These are phyloP conservation scores for Limonium bicolor DNA, from an alignment of 148 eudicot species.

Conservation along the genomic window DNA sequence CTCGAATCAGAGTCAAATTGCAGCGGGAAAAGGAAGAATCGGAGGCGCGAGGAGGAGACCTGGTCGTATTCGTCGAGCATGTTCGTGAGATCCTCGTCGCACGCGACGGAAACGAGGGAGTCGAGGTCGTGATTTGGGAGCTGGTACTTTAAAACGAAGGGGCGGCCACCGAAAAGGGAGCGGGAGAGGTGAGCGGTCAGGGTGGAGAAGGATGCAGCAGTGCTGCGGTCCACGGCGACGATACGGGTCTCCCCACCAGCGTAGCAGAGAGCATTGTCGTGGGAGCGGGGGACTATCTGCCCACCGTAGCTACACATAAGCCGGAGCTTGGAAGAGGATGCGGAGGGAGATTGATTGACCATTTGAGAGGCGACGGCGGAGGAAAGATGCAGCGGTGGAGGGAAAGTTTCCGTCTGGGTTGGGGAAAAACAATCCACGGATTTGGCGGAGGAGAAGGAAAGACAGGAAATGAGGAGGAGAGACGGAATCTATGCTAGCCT, in stretches of 20 bases:
- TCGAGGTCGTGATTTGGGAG: conserved; percentile 75
- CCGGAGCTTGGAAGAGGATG: conserved; percentile 23
- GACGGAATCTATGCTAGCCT: too few relatives aligned
- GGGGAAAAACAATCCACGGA: too few relatives aligned
- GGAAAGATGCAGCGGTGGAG: background rate
- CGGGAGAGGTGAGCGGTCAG: conserved; percentile 36
- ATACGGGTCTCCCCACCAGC: conserved; percentile 83
- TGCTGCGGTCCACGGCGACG: conserved; percentile 35
- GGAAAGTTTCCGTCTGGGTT: too few relatives aligned
- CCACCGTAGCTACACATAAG: conserved; percentile 72
- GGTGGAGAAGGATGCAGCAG: conserved; percentile 27
- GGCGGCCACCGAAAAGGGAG: conserved; percentile 22
- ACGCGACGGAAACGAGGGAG: conserved; percentile 54
- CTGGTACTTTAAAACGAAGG: conserved; percentile 55
- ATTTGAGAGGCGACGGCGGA: background rate
- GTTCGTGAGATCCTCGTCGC: conserved; percentile 58
- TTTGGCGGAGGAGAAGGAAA: too few relatives aligned
- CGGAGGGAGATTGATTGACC: background rate
- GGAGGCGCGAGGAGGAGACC: conserved; percentile 27
- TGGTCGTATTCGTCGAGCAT: conserved; percentile 76
- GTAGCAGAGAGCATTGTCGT: conserved; percentile 54
- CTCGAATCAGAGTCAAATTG: conserved; percentile 12
- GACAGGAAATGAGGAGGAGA: too few relatives aligned
- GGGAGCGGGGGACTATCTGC: conserved; percentile 62
- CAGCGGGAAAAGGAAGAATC: conserved; percentile 47